phyloP scores from a whole-genome alignment of 306 rosid species.

The Vachellia collinsii region DNA sequence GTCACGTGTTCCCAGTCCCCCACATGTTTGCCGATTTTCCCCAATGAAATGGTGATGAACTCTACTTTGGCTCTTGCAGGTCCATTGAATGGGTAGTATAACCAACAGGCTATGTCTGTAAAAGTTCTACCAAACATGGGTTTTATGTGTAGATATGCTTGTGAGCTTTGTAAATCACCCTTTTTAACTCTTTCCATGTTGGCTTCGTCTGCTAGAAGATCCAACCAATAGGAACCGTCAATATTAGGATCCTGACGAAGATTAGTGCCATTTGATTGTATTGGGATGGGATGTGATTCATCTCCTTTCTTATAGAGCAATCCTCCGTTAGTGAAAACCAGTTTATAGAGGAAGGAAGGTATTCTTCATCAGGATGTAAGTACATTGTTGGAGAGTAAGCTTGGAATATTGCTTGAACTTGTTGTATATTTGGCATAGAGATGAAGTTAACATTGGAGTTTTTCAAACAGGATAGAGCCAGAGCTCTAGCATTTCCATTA shows the following conservation, averaged over 20 bases:
- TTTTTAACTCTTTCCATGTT: conserved; percentile 46
- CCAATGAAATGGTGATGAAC: neutral
- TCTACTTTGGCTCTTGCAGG: neutral
- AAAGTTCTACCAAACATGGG: conserved; percentile 29
- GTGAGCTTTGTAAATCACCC: conserved; percentile 47
- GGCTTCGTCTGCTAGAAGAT: conserved; percentile 44
- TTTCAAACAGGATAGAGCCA: conserved; percentile 50
- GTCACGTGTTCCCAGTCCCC: neutral
- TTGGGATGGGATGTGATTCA: neutral
- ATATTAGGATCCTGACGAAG: conserved; percentile 40
- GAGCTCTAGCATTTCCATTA: conserved; percentile 18
- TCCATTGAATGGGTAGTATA: conserved; percentile 2
- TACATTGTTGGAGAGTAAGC: conserved; percentile 59
- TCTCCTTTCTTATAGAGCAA: neutral
- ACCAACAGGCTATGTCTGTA: neutral
- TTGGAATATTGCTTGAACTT: conserved; percentile 41
- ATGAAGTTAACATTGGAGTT: conserved; percentile 35
- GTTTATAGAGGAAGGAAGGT: conserved; percentile 46
- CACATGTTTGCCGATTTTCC: neutral
- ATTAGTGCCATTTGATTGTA: neutral
- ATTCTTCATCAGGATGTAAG: conserved; percentile 54
- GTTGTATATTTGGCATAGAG: conserved; percentile 51
- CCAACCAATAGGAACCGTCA: conserved; percentile 60
- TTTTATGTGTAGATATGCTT: conserved; percentile 50
- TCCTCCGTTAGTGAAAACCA: neutral